These are phyloP conservation scores for Wickerhamiella hasegawae DNA, from an alignment of 805 yeast genomes.

Conservation along the genomic window DNA sequence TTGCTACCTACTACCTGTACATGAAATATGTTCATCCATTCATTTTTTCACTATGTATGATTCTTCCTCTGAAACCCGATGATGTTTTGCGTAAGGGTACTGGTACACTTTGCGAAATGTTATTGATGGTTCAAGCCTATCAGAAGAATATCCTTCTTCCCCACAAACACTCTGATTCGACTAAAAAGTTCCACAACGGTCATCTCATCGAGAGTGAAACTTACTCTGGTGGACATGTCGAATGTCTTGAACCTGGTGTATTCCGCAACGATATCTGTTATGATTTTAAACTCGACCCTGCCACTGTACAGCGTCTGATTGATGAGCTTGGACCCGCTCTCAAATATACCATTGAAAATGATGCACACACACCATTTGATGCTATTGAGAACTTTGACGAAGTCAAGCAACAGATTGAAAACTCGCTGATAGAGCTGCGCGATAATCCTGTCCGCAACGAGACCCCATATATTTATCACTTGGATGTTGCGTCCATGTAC, in stretches of 20 bases:
- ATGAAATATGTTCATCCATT: slow-evolving; percentile 96
- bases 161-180: slow-evolving; percentile 83
- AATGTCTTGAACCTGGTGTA: slow-evolving; percentile 94
- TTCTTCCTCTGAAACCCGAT: slow-evolving; percentile 91
- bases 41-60: slow-evolving; percentile 86
- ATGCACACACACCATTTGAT: slow-evolving; percentile 26
- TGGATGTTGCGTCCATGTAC: slow-evolving; percentile 98
- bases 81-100: slow-evolving; percentile 94
- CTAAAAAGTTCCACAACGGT: slow-evolving; percentile 90
- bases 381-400: slow-evolving; percentile 60
- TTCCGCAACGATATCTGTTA: slow-evolving; percentile 75
- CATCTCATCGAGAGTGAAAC: slow-evolving; percentile 90
- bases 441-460: slow-evolving; percentile 52
- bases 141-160: slow-evolving; percentile 64
- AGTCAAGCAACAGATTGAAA: slow-evolving; percentile 41
- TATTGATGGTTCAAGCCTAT: slow-evolving; percentile 88
- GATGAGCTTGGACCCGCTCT: slow-evolving; percentile 60
- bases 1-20: slow-evolving; percentile 90
- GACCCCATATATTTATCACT: slow-evolving; percentile 81
- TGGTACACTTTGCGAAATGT: slow-evolving; percentile 96
- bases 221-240: slow-evolving; percentile 98
- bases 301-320: slow-evolving; percentile 66
- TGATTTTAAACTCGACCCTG: slow-evolving; percentile 63
- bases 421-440: slow-evolving; percentile 41
- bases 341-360: slow-evolving; percentile 58